Evolutionary conservation across 164 flowering plant genomes (phyloP).

Genomic region (Magnolia kwangsiensis): DNA sequence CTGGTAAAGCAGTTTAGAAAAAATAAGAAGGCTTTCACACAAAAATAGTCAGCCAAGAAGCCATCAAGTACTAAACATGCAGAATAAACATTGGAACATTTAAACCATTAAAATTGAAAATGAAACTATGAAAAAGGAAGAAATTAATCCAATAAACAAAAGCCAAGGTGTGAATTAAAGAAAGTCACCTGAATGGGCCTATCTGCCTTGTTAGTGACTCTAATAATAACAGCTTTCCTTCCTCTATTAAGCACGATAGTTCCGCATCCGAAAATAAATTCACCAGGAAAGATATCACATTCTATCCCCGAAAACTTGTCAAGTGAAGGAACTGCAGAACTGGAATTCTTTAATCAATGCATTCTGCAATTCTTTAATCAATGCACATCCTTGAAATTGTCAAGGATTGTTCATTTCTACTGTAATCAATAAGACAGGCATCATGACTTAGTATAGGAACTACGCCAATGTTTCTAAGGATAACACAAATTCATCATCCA

Average conservation of each 20-base stretch:
- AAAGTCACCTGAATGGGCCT: conserved; percentile 84
- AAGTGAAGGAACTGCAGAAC: conserved; percentile 77
- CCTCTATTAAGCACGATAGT: conserved; percentile 51
- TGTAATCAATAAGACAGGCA: no score
- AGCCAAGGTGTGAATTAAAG: neutral
- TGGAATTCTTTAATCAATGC: no score
- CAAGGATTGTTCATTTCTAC: neutral
- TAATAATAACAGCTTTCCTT: conserved; percentile 61
- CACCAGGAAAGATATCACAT: conserved; percentile 59
- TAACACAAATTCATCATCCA: neutral
- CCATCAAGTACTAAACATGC: neutral
- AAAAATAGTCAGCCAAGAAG: neutral
- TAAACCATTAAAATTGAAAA: neutral
- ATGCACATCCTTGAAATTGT: neutral
- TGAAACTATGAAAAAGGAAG: neutral
- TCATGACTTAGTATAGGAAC: no score
- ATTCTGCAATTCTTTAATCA: no score
- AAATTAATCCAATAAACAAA: neutral
- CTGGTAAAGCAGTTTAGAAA: neutral
- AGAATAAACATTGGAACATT: neutral
- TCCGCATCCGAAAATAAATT: conserved; percentile 39
- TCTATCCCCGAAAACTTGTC: conserved; percentile 59
- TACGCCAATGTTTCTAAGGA: no score
- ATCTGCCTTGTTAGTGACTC: conserved; percentile 70
- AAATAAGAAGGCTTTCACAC: neutral